These are phyloP conservation scores for Tetrapisispora namnaoensis DNA, from an alignment of 805 yeast species.

Conservation along the genomic window DNA sequence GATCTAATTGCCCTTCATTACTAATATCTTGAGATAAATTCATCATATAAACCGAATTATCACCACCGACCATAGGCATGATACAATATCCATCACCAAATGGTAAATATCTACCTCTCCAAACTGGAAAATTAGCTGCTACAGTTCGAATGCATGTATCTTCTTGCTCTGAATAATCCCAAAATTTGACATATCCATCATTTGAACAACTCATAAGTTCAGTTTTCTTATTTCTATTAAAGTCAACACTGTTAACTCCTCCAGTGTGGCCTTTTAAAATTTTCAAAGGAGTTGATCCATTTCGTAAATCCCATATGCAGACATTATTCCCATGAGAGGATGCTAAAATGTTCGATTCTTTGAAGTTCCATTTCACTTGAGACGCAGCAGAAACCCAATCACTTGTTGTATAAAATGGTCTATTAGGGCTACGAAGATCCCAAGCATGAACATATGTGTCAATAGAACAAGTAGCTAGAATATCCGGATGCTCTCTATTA, in stretches of 20 bases:
- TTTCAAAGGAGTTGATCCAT: constrained; percentile 66
- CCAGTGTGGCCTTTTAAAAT: constrained; percentile 69
- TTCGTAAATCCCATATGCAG: constrained; percentile 81
- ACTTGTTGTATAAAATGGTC: constrained; percentile 71
- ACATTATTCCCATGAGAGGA: constrained; percentile 77
- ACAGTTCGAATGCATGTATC: constrained; percentile 48
- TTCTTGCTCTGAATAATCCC: constrained; percentile 49
- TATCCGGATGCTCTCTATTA: constrained; percentile 77
- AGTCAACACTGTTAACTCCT: constrained; percentile 83
- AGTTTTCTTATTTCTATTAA: constrained; percentile 49
- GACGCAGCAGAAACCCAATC: constrained; percentile 94
- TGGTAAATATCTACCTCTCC: constrained; percentile 82
- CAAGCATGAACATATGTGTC: constrained; percentile 82
- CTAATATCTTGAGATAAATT: constrained; percentile 13
- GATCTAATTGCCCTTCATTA: constrained; percentile 13
- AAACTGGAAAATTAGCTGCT: constrained; percentile 71
- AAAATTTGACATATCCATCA: constrained; percentile 72
- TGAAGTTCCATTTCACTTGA: constrained; percentile 88
- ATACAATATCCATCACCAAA: constrained; percentile 83
- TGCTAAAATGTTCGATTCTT: constrained; percentile 68
- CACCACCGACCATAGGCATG: constrained; percentile 86
- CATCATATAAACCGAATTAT: constrained; percentile 35
- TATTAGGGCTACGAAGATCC: constrained; percentile 77
- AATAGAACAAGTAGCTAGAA: constrained; percentile 85
- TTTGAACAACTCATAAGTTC: constrained; percentile 75